phyloP scores from a whole-genome alignment of 2,329 filamentous ascomycete species.

The Aureobasidium sp. region DNA sequence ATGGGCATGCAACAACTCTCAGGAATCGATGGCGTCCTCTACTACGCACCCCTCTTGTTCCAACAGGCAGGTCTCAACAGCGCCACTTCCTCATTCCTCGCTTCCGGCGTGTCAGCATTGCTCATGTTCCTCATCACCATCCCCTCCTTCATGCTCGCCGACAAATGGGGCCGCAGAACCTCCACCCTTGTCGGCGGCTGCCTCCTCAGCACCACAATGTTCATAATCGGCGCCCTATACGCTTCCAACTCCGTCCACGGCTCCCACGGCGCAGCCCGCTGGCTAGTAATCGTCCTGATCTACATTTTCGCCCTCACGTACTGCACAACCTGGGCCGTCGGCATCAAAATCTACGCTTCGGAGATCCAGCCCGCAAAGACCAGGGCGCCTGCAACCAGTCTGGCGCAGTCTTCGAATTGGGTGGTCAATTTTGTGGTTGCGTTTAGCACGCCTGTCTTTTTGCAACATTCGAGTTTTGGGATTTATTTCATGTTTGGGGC shows the following conservation, averaged over 20 bases:
- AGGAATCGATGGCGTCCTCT: slow-evolving; percentile 54
- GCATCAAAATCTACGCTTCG: slow-evolving; percentile 48
- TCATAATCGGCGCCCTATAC: slow-evolving; percentile 44
- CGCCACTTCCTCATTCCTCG: slow-evolving; percentile 50
- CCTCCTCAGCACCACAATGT: slow-evolving; percentile 41
- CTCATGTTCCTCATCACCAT: slow-evolving; percentile 53
- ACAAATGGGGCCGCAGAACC: slow-evolving; percentile 51
- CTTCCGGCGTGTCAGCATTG: slow-evolving; percentile 54
- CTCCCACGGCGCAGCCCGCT: slow-evolving; percentile 33
- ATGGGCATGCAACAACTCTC: slow-evolving; percentile 49
- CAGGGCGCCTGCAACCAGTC: slow-evolving; percentile 46
- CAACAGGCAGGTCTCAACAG: slow-evolving; percentile 52
- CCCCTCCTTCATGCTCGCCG: slow-evolving; percentile 49
- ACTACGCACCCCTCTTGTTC: slow-evolving; percentile 57
- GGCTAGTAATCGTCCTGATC: slow-evolving; percentile 45
- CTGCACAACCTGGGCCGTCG: slow-evolving; percentile 47
- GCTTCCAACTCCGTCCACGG: slow-evolving; percentile 37
- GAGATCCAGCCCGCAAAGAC: slow-evolving; percentile 52
- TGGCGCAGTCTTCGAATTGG: slow-evolving; percentile 49
- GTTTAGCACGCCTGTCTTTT: slow-evolving; percentile 44
- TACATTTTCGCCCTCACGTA: slow-evolving; percentile 44
- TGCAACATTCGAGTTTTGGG: slow-evolving; percentile 33
- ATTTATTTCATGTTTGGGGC: slow-evolving; percentile 31
- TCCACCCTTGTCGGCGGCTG: slow-evolving; percentile 50
- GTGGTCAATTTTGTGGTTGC: slow-evolving; percentile 30